Conservation (phyloP, 345 rosid species). For the Cardamine chenopodiifolia region DNA sequence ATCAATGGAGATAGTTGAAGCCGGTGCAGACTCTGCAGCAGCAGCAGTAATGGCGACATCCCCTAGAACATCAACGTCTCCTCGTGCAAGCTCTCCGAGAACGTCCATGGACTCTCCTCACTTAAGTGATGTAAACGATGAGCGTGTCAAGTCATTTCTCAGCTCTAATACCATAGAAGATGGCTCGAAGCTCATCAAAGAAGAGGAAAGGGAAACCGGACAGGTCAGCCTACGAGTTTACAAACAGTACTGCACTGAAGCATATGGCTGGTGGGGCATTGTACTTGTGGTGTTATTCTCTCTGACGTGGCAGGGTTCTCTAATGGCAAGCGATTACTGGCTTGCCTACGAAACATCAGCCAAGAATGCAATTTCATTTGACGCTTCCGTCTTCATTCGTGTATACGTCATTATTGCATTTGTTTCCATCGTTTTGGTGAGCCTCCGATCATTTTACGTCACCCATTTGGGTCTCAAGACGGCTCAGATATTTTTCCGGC, state of each 20-base stretch:
- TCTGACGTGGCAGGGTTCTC: conserved; percentile 70
- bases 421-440: conserved; percentile 57
- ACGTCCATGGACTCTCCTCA: conserved; percentile 42
- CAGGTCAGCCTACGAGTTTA: conserved; percentile 71
- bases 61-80: conserved; percentile 31
- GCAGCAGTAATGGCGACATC: conserved; percentile 9
- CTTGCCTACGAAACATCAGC: conserved; percentile 83
- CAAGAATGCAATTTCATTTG: conserved; percentile 51
- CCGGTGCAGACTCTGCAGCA: conserved; percentile 43
- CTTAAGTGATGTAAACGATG: conserved; percentile 54
- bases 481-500: conserved; percentile 69
- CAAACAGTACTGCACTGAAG: conserved; percentile 77
- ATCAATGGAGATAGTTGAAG: conserved; percentile 85
- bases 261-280: conserved; percentile 94
- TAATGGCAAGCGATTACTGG: conserved; percentile 94
- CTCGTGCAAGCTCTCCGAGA: conserved; percentile 48
- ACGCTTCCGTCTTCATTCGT: conserved; percentile 59
- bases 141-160: conserved; percentile 47
- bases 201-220: conserved; percentile 87
- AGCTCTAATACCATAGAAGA: conserved; percentile 52
- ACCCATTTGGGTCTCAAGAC: conserved; percentile 80
- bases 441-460: conserved; percentile 55
- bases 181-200: conserved; percentile 76
- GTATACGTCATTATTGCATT: conserved; percentile 65
- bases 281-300: conserved; percentile 59